Conservation (phyloP, 139 green algal species). For the Gonium pectorale region DNA sequence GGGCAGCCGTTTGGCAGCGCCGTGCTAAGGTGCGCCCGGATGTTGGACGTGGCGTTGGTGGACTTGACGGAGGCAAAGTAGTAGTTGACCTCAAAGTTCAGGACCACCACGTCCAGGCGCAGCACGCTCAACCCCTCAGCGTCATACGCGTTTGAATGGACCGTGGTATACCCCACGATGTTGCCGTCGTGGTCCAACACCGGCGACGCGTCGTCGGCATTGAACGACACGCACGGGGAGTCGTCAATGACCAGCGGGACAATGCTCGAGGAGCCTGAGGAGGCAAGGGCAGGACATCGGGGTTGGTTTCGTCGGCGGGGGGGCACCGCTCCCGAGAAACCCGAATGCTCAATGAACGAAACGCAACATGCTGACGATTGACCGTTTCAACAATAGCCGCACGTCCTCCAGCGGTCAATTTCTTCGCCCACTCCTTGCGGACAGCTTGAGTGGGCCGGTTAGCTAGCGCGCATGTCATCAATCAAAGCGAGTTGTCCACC, state of each 20-base stretch:
- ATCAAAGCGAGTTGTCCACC: no score
- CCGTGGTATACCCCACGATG: background rate
- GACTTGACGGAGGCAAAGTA: background rate
- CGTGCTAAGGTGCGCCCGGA: background rate
- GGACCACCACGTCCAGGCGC: background rate
- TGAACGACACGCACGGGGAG: conserved; percentile 4
- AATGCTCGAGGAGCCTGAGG: conserved; percentile 3
- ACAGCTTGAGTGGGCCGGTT: no score
- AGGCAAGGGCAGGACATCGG: background rate
- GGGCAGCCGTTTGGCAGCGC: background rate
- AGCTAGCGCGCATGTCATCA: no score
- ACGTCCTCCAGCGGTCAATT: no score
- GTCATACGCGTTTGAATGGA: conserved; percentile 18
- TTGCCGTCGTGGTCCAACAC: background rate
- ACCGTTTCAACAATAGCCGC: no score
- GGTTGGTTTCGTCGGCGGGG: no score
- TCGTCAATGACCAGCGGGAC: conserved; percentile 18
- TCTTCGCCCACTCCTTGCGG: no score
- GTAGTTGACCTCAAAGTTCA: background rate
- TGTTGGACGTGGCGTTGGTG: background rate
- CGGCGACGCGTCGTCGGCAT: background rate
- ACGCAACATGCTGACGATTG: no score
- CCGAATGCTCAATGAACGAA: no score
- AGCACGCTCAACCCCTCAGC: background rate
- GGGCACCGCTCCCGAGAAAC: no score